phyloP scores from a whole-genome alignment of 345 rosid genomes.

The Lenwebbia sp. region DNA sequence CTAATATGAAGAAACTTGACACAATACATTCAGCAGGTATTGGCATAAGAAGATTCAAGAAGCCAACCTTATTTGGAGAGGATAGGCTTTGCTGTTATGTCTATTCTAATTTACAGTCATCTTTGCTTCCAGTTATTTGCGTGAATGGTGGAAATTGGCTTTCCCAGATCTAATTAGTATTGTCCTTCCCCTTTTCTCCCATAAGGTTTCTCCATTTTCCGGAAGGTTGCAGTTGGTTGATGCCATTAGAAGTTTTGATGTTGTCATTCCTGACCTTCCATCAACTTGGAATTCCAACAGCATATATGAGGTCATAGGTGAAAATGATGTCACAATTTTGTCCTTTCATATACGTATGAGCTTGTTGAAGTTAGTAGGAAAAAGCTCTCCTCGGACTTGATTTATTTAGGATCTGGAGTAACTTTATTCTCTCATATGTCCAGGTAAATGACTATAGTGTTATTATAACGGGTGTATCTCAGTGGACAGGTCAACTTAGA shows the following conservation, averaged over 20 bases:
- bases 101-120: not conserved
- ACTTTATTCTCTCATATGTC: constrained; percentile 6
- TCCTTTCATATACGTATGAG: constrained; percentile 2
- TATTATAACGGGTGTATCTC: constrained; percentile 46
- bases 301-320: constrained; percentile 50
- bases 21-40: not conserved
- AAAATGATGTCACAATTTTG: not conserved
- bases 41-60: not conserved
- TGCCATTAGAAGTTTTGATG: constrained; percentile 58
- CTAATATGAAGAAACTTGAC: not conserved
- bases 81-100: not conserved
- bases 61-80: not conserved
- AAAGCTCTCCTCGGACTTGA: not conserved
- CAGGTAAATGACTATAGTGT: constrained; percentile 61
- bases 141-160: not conserved
- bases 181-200: not conserved
- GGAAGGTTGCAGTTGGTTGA: constrained; percentile 81
- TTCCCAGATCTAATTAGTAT: not conserved
- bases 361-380: constrained; percentile 1
- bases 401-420: not conserved
- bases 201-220: constrained; percentile 44
- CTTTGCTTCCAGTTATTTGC: not conserved
- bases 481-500: constrained; percentile 9
- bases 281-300: constrained; percentile 30
- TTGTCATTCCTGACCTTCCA: constrained; percentile 53